Conservation (phyloP, 805 yeast genomes). For the Kockiozyma suomiensis region DNA sequence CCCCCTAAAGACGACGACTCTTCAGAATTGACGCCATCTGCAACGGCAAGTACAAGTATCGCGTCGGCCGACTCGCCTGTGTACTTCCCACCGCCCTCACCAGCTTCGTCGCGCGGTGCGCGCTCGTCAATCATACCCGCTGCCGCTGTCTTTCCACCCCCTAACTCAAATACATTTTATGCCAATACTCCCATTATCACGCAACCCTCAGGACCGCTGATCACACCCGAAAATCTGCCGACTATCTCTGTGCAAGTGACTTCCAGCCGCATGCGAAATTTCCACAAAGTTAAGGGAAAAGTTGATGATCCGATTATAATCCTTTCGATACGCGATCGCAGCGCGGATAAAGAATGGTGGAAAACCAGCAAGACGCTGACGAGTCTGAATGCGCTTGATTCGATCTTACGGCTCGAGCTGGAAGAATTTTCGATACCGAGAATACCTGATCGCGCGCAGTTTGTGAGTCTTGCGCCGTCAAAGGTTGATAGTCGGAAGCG, state of each 20-base stretch:
- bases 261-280: conserved; percentile 41
- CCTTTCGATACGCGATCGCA: conserved; percentile 65
- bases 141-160: conserved; percentile 14
- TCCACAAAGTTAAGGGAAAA: conserved; percentile 37
- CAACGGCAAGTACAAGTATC: neutral
- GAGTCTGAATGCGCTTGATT: conserved; percentile 64
- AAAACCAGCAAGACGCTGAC: conserved; percentile 64
- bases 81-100: conserved; percentile 23
- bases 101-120: conserved; percentile 3
- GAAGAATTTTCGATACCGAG: conserved; percentile 54
- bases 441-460: conserved; percentile 65
- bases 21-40: neutral
- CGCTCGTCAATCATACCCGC: conserved; percentile 17
- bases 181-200: conserved; percentile 19
- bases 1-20: neutral
- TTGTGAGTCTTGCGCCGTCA: conserved; percentile 60
- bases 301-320: conserved; percentile 62
- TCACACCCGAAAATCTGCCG: conserved; percentile 38
- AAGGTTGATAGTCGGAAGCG: conserved; percentile 65
- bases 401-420: conserved; percentile 54
- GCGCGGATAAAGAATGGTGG: conserved; percentile 70
- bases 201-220: conserved; percentile 23
- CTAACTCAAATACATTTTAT: conserved; percentile 13
- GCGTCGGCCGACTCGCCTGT: conserved; percentile 17
- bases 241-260: conserved; percentile 37